Conservation (phyloP, 176 grass and related monocot genomes). For the Oryza longistaminata region DNA sequence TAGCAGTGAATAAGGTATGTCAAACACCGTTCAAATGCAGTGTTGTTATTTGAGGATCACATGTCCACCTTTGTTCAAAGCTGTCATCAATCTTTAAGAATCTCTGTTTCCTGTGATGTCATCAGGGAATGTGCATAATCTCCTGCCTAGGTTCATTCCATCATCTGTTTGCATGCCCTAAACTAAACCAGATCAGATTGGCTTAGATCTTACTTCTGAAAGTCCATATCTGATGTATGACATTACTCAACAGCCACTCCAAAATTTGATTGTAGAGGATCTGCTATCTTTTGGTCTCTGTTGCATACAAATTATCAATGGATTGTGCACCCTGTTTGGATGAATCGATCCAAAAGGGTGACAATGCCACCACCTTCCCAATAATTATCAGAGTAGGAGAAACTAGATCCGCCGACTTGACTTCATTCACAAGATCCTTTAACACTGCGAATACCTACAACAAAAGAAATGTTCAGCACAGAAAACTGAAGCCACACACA, state of each 20-base stretch:
- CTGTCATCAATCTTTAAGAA: neutral
- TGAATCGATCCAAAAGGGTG: constrained; percentile 64
- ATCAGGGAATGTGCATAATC: neutral
- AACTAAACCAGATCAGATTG: constrained; percentile 12
- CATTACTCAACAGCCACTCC: neutral
- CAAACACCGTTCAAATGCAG: neutral
- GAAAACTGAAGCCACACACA: neutral
- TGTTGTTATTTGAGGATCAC: neutral
- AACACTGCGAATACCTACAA: constrained; percentile 69
- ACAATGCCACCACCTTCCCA: constrained; percentile 79
- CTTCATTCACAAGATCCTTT: constrained; percentile 75
- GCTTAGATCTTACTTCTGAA: constrained; percentile 14
- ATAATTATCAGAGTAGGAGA: constrained; percentile 88
- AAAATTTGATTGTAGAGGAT: neutral
- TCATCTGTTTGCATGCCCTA: neutral
- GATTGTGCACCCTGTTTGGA: constrained; percentile 38
- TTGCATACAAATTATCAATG: constrained; percentile 31
- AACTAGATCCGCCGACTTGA: constrained; percentile 57
- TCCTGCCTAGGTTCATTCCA: neutral
- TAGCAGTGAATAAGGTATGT: constrained; percentile 5
- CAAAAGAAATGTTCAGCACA: constrained; percentile 31
- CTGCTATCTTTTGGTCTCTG: constrained; percentile 41
- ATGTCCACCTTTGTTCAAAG: neutral
- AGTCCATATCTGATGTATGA: constrained; percentile 24
- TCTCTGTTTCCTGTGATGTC: neutral